These are phyloP conservation scores for Wallacemonas collosoma DNA, from an alignment of 208 protist species.

Conservation along the genomic window DNA sequence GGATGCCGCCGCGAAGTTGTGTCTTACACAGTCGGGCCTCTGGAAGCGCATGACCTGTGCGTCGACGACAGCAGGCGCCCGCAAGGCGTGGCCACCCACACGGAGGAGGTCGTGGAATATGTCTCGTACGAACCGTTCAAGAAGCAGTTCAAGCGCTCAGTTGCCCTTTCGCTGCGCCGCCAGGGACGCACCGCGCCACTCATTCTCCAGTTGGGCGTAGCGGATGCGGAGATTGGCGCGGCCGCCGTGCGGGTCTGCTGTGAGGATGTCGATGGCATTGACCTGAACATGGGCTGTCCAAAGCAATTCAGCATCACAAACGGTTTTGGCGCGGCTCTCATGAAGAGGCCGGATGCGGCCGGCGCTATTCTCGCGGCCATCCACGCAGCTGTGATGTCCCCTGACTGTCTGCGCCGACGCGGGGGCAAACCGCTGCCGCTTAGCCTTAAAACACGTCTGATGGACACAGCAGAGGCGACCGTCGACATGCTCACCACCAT, in stretches of 20 bases:
- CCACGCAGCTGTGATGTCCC: slow-evolving; percentile 43
- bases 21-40: slow-evolving; percentile 34
- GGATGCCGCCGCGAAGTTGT: slow-evolving; percentile 66
- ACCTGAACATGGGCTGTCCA: slow-evolving; percentile 99
- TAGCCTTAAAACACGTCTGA: slow-evolving; percentile 85
- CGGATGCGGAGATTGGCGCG: slow-evolving; percentile 66
- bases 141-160: slow-evolving; percentile 28
- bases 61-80: background rate
- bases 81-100: background rate
- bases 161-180: background rate
- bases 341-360: slow-evolving; percentile 61
- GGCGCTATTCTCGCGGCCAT: slow-evolving; percentile 71
- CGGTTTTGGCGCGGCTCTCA: slow-evolving; percentile 97
- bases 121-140: slow-evolving; percentile 84
- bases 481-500: slow-evolving; percentile 70
- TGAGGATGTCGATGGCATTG: slow-evolving; percentile 95
- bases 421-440: slow-evolving; percentile 26
- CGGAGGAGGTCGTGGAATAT: slow-evolving; percentile 77
- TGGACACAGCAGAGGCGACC: slow-evolving; percentile 49
- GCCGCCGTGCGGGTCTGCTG: slow-evolving; percentile 81
- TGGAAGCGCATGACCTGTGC: slow-evolving; percentile 3
- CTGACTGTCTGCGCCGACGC: slow-evolving; percentile 17
- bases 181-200: slow-evolving; percentile 45
- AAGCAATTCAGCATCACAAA: slow-evolving; percentile 96
- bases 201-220: slow-evolving; percentile 95